Conservation (phyloP, 2,329 filamentous ascomycete genomes). For the Apiospora sp. region DNA sequence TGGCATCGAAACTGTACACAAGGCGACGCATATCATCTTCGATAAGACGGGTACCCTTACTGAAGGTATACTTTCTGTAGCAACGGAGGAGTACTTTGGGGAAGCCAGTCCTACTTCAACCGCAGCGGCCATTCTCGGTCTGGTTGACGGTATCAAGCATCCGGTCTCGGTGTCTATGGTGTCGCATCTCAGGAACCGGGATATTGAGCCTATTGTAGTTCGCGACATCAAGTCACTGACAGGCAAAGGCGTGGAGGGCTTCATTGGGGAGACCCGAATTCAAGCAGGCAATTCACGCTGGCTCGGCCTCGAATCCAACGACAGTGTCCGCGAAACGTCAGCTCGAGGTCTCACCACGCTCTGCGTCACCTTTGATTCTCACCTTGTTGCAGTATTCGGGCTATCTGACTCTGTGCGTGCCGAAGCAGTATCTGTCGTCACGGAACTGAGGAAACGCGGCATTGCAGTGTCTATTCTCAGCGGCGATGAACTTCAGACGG, state of each 20-base stretch:
- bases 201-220: slow-evolving; percentile 34
- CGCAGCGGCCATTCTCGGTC: slow-evolving; percentile 39
- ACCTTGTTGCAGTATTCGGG: slow-evolving; percentile 51
- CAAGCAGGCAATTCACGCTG: slow-evolving; percentile 60
- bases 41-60: slow-evolving; percentile 86
- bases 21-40: slow-evolving; percentile 73
- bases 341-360: slow-evolving; percentile 52
- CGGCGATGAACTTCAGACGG: slow-evolving; percentile 61
- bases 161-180: slow-evolving; percentile 57
- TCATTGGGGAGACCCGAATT: slow-evolving; percentile 39
- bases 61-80: slow-evolving; percentile 58
- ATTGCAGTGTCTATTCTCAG: slow-evolving; percentile 58
- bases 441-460: slow-evolving; percentile 45
- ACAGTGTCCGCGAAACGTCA: slow-evolving; percentile 46
- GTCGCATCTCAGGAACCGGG: slow-evolving; percentile 39
- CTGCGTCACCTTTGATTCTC: slow-evolving; percentile 52
- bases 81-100: slow-evolving; percentile 44
- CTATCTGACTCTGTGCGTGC: slow-evolving; percentile 55
- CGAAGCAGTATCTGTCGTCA: slow-evolving; percentile 49
- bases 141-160: slow-evolving; percentile 57
- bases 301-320: slow-evolving; percentile 46
- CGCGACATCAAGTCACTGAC: slow-evolving; percentile 47
- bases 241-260: slow-evolving; percentile 56
- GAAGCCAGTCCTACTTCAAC: background rate
- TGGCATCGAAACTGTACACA: slow-evolving; percentile 68